Conservation (phyloP, 495 filamentous ascomycete genomes). For the Penicillium goetzii region DNA sequence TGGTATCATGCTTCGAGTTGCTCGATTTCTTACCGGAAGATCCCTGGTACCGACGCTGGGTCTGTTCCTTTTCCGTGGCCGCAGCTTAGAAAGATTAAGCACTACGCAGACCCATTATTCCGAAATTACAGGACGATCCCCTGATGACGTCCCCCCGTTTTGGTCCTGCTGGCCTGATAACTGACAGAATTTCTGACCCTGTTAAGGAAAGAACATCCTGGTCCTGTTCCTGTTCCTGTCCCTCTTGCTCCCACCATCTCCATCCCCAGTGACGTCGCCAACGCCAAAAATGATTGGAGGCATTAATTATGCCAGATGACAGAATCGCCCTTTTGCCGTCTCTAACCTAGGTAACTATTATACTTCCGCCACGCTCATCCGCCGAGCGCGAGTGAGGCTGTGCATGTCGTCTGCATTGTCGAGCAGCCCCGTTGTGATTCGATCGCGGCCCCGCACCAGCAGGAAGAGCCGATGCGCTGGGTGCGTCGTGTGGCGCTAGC, state of each 20-base stretch:
- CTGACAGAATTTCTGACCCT: not conserved
- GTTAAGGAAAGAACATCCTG: not conserved
- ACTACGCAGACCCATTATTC: slow-evolving; percentile 21
- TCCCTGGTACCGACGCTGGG: slow-evolving; percentile 36
- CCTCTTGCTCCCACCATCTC: not conserved
- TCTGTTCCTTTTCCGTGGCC: slow-evolving; percentile 29
- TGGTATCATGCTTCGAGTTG: not conserved
- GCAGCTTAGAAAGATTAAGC: slow-evolving; percentile 32
- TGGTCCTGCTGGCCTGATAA: not conserved
- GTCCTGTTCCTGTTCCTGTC: not conserved
- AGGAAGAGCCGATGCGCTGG: slow-evolving; percentile 25
- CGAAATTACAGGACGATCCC: slow-evolving; percentile 22
- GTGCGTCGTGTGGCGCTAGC: slow-evolving; percentile 30
- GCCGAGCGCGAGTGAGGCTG: slow-evolving; percentile 28
- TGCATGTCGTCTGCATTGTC: slow-evolving; percentile 21
- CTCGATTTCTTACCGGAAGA: slow-evolving; percentile 12
- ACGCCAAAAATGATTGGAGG: not conserved
- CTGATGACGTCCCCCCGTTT: slow-evolving; percentile 25
- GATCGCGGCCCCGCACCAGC: slow-evolving; percentile 30
- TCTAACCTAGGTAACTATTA: not conserved
- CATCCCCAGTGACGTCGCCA: slow-evolving; percentile 1
- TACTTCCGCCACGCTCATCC: slow-evolving; percentile 20
- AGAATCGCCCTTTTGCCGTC: not conserved
- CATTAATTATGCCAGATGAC: not conserved
- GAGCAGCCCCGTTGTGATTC: slow-evolving; percentile 19